Evolutionary conservation across 2,329 filamentous ascomycete genomes (phyloP), one percentile per base, ranked within the genome.

Genomic region (Fusarium mexicanum): DNA sequence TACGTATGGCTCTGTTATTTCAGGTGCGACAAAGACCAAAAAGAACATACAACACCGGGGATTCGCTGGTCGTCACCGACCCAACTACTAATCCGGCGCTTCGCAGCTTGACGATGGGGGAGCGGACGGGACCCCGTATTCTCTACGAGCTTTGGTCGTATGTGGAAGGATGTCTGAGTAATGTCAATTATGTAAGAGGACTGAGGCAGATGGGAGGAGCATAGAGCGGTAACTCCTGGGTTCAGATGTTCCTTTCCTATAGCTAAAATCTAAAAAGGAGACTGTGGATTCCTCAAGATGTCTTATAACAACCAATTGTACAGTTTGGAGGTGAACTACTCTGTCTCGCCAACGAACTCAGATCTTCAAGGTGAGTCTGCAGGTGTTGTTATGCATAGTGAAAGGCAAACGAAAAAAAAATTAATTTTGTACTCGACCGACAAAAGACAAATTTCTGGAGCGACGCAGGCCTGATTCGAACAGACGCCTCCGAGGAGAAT

Each of bases 141-240:
- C 20, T 65, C 63, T 55, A 40, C 64, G 64, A 65, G 61, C 64
- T 65, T 31, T 67, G 64, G 64, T 65, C 61, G 43, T 67, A 67
- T 67, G 64, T 65, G 64, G 17, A 1, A 0, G 31, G 24, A 9
- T 2, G 17, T 3, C 17, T 18, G 12, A 8, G 12, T 16, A 35
- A 24, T 35, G n/a, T 10, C 8, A 17, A 4, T 18, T 11, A 40
- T 40, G 0, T 1, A 38, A 24, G 33, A 29, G 9, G 16, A 11
- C 6, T 16, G 6, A 35, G 12, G 18, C 10, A n/a, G 3, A 17
- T 20, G 11, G 11, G 43, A 26, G 16, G 35, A 17, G 35, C 35
- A 37, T 37, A 37, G 8, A 37, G 35, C 35, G 16, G 14, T 35
- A 17, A 35, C 35, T 35, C 35, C 35, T 35, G 6, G 16, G 14